Evolutionary conservation across 2,329 filamentous ascomycete genomes (phyloP).

Genomic region (Nannizzia gypsea): DNA sequence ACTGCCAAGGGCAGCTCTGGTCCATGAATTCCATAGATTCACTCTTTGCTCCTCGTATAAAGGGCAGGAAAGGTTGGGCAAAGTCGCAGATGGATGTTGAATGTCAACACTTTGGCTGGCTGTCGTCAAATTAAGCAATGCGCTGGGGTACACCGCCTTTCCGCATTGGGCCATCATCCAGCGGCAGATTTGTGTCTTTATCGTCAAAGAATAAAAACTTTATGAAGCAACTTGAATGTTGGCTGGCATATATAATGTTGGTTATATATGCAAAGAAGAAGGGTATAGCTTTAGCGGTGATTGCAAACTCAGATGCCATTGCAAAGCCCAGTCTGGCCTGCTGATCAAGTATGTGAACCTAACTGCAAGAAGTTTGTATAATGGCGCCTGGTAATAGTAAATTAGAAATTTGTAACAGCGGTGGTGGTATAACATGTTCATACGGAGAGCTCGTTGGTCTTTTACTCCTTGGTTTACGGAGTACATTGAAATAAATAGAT

Average conservation of each 20-base stretch:
- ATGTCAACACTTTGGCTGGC: background rate
- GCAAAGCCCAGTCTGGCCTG: too few relatives aligned
- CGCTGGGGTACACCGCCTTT: background rate
- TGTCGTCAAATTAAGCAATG: background rate
- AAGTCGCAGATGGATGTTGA: background rate
- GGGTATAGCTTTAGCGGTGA: too few relatives aligned
- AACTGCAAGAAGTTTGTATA: too few relatives aligned
- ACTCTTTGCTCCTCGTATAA: background rate
- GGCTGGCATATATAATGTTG: background rate
- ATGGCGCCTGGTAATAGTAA: too few relatives aligned
- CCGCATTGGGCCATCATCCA: background rate
- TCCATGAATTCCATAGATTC: background rate
- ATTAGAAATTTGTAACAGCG: too few relatives aligned
- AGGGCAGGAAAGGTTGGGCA: background rate
- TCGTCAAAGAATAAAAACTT: background rate
- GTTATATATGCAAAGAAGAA: background rate
- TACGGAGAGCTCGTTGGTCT: too few relatives aligned
- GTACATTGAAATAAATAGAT: too few relatives aligned
- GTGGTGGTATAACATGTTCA: too few relatives aligned
- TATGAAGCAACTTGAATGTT: background rate
- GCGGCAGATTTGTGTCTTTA: background rate
- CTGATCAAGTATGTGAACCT: too few relatives aligned
- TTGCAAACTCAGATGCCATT: too few relatives aligned
- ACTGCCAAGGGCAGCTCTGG: slow-evolving; percentile 21
- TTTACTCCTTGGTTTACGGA: too few relatives aligned